A percentile compares a stretch with the other conserved stretches of the same genome.
These are phyloP conservation scores for Pichia sp. DNA, from an alignment of 1,139 yeast genomes.

Conservation along the genomic window DNA sequence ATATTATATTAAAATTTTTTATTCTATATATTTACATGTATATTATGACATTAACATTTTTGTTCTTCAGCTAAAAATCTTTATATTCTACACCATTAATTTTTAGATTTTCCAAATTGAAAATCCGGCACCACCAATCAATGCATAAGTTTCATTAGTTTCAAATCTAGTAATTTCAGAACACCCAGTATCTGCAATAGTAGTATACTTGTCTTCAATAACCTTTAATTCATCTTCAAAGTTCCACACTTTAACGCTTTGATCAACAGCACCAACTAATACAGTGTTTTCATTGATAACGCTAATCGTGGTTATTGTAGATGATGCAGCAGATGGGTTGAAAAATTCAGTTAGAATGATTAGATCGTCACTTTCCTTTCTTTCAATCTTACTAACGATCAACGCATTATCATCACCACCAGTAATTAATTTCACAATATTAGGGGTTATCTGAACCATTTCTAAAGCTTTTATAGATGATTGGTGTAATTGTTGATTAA, in stretches of 20 bases:
- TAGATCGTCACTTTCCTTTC: constrained; percentile 10
- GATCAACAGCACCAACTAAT: constrained; percentile 71
- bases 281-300: constrained; percentile 28
- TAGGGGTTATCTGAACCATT: constrained; percentile 22
- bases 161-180: constrained; percentile 36
- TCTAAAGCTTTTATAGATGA: constrained; percentile 66
- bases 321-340: constrained; percentile 62
- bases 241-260: constrained; percentile 63
- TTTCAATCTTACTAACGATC: constrained; percentile 33
- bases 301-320: constrained; percentile 71
- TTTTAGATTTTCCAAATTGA: constrained; percentile 41
- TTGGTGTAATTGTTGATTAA: constrained; percentile 63
- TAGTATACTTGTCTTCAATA: constrained; percentile 50
- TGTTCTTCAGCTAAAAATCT: no score
- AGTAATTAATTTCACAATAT: constrained; percentile 35
- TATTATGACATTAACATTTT: no score
- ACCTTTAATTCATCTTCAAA: constrained; percentile 34
- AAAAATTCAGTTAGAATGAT: constrained; percentile 31
- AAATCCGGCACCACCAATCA: constrained; percentile 70
- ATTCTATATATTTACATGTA: neutral
- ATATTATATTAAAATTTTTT: neutral
- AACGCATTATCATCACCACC: constrained; percentile 95
- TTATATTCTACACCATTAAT: neutral
- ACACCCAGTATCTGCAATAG: constrained; percentile 89
- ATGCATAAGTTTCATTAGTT: constrained; percentile 29